Conservation (phyloP, 306 rosid genomes). For the Pyrus bretschneideri region DNA sequence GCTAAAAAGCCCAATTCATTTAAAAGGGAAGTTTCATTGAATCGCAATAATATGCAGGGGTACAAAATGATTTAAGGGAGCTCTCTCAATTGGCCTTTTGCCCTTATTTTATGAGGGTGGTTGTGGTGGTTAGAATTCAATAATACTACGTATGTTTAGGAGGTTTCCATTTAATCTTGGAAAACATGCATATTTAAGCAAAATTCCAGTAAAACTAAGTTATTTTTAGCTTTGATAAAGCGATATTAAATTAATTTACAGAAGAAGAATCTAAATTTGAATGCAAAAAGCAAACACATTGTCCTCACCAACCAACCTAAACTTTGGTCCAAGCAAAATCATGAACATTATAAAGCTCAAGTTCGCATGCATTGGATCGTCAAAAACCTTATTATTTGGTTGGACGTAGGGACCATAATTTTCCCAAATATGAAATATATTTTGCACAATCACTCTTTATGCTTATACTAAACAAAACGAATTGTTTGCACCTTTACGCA, state of each 20-base stretch:
- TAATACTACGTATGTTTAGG: neutral
- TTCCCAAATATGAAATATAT: conserved; percentile 1
- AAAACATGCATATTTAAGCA: neutral
- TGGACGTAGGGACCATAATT: conserved; percentile 28
- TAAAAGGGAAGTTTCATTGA: neutral
- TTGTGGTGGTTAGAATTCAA: neutral
- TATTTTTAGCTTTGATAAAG: neutral
- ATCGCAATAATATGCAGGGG: neutral
- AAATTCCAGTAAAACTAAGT: neutral
- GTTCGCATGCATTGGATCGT: neutral
- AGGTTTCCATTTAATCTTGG: neutral
- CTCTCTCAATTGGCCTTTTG: neutral
- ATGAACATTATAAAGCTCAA: neutral
- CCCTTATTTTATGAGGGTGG: neutral
- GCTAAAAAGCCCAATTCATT: neutral
- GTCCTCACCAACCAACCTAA: no score
- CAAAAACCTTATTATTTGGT: conserved; percentile 3
- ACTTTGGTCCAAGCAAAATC: neutral
- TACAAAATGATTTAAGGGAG: neutral
- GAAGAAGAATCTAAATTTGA: no score
- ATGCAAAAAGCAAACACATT: no score
- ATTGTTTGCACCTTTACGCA: conserved; percentile 23
- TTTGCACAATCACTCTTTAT: conserved; percentile 5
- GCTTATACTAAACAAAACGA: conserved; percentile 4
- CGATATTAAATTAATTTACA: neutral